Conservation (phyloP, 176 grass and related monocot genomes). For the Elaeis guineensis region DNA sequence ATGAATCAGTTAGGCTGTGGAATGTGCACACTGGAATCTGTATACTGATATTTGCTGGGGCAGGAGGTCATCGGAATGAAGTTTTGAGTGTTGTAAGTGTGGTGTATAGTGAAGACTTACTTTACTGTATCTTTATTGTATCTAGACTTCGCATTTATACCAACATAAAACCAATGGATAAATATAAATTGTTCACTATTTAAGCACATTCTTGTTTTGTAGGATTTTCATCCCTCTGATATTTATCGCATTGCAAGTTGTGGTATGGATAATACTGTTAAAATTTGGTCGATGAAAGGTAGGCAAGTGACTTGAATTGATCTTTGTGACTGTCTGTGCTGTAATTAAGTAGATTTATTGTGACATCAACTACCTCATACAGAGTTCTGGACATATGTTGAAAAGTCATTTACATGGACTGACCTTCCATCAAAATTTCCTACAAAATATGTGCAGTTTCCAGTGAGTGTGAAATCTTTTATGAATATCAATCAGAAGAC, state of each 20-base stretch:
- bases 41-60: constrained; percentile 87
- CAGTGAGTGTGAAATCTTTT: constrained; percentile 35
- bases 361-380: constrained; percentile 21
- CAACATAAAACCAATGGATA: too few species aligned
- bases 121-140: too few species aligned
- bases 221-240: constrained; percentile 96
- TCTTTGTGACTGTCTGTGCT: constrained; percentile 5
- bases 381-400: constrained; percentile 97
- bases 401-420: constrained; percentile 96
- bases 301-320: constrained; percentile 7
- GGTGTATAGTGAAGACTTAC: too few species aligned
- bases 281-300: constrained; percentile 99
- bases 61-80: constrained; percentile 91
- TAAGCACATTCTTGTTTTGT: constrained; percentile 12
- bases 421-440: constrained; percentile 93
- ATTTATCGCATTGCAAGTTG: constrained; percentile 87
- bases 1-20: constrained; percentile 94
- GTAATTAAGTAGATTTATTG: not conserved
- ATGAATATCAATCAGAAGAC: not conserved
- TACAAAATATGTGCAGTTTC: constrained; percentile 97
- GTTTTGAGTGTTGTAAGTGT: constrained; percentile 92
- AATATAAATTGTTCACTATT: not conserved
- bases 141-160: too few species aligned
- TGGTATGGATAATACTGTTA: constrained; percentile 97
- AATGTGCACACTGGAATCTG: constrained; percentile 96